Base-by-base conservation (phyloP, 129 eudicot species). In the Pseudognaphalium luteoalbum region DNA sequence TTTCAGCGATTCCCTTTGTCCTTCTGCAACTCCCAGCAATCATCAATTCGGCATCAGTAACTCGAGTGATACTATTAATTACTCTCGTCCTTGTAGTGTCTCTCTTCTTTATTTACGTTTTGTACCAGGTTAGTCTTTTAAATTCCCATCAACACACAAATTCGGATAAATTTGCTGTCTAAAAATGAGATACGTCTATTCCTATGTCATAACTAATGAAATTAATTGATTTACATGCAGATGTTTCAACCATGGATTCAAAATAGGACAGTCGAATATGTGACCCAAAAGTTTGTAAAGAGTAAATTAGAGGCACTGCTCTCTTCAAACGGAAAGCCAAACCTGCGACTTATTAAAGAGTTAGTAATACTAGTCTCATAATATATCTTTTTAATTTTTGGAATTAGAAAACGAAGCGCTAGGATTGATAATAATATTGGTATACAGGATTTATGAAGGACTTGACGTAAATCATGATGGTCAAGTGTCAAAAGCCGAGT, bases 201-300 rank as follows among this genome's bases (percentile, higher is more conserved):
- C 44, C 44, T 34, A 25, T 25, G 28, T 25, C 28, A 25, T 25
- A 25, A n/a, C n/a, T n/a, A n/a, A 25, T 25, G 28, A 25, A 64
- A 63, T 32, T 32, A 19, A 60, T 35, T 32, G 32, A 63, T 64
- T 32, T 25, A 66, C 44, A 21, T 73, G 81, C 75, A 90, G 92
- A 69, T 83, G 34, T 90, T 90, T 77, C 84, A 85, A 72, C 96
- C 96, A 54, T 87, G 90, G 96, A 69, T 85, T 56, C 90, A 87
- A 76, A 81, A 76, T 58, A 75, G 96, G 54, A 76, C 57, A 68
- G 76, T 85, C 22, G 88, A 73, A 54, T 90, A 74, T 71, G 73
- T 85, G 85, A 79, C 81, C 72, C 82, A 76, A 57, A 81, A 77
- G 6, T 83, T 85, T 74, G 89, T 82, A 37, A 79, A 81, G 76